Evolutionary conservation across 1,139 yeast species (phyloP).

Genomic region (Suhomyces maxii): DNA sequence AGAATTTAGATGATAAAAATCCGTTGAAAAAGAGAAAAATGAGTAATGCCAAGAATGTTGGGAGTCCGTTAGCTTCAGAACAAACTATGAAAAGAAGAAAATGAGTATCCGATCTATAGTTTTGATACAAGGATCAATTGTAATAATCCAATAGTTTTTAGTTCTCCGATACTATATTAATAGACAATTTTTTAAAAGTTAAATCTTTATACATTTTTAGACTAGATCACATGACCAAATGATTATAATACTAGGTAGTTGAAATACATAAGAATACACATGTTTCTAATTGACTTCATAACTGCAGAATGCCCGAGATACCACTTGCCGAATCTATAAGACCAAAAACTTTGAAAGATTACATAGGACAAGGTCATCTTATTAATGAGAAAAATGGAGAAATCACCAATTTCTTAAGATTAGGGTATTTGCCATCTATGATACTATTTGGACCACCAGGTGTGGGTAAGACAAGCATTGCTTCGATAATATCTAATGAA

Average conservation of each 20-base stretch:
- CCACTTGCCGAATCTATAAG: constrained; percentile 28
- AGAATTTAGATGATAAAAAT: constrained; percentile 15
- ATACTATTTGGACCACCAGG: constrained; percentile 48
- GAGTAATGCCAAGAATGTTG: constrained; percentile 13
- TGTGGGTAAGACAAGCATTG: constrained; percentile 49
- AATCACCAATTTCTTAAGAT: constrained; percentile 31
- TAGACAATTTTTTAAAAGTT: background rate
- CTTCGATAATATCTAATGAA: constrained; percentile 35
- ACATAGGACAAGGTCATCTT: constrained; percentile 43
- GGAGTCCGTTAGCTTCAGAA: constrained; percentile 12
- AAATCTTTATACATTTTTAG: no score
- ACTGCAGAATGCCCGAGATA: background rate
- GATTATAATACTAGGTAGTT: no score
- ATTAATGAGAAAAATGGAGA: constrained; percentile 28
- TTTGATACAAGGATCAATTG: background rate
- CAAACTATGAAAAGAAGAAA: constrained; percentile 12
- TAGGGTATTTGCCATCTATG: constrained; percentile 47
- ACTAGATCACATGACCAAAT: no score
- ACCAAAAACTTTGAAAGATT: constrained; percentile 29
- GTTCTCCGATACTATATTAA: no score
- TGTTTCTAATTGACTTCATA: background rate
- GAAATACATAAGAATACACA: background rate
- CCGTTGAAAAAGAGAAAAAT: constrained; percentile 15
- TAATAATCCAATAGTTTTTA: background rate
- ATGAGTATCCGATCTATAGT: background rate